Percentiles rank a stretch among this genome's conserved stretches.
phyloP scores from a whole-genome alignment of 306 rosid genomes.

The Prinsepia uniflora region DNA sequence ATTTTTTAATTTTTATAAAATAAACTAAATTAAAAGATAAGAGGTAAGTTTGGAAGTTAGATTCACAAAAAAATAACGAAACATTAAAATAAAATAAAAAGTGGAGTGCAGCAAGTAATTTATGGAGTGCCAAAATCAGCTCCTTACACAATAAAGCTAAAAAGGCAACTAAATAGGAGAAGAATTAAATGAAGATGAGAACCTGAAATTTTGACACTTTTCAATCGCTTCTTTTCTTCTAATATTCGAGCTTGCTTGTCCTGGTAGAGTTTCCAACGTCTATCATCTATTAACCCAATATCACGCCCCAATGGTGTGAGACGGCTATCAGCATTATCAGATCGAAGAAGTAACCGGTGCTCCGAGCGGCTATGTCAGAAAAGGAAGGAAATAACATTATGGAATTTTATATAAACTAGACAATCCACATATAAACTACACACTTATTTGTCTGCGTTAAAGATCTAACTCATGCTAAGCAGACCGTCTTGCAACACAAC shows the following conservation, averaged over 20 bases:
- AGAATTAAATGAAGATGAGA: conserved; percentile 5
- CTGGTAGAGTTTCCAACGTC: conserved; percentile 87
- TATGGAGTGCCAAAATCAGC: too few relatives aligned
- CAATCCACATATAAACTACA: neutral
- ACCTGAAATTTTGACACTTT: conserved; percentile 81
- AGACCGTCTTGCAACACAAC: neutral
- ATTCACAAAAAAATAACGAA: too few relatives aligned
- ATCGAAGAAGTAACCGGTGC: conserved; percentile 90
- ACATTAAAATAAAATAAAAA: too few relatives aligned
- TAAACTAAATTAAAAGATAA: too few relatives aligned
- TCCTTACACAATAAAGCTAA: neutral
- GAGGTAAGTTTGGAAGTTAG: too few relatives aligned
- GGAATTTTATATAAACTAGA: neutral
- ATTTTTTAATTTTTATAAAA: too few relatives aligned
- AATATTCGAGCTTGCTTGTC: conserved; percentile 77
- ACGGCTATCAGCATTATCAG: conserved; percentile 96
- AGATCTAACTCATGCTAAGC: neutral
- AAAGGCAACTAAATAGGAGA: neutral
- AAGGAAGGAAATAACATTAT: conserved; percentile 3
- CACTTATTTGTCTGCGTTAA: neutral
- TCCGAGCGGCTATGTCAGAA: conserved; percentile 78
- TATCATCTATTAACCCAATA: conserved; percentile 88
- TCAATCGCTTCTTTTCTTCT: conserved; percentile 86
- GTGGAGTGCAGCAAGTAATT: too few relatives aligned
- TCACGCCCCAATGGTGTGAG: conserved; percentile 89